Percentiles rank a stretch among this genome's conserved stretches.
Conservation (phyloP, 345 rosid species). For the Boechera retrofracta region DNA sequence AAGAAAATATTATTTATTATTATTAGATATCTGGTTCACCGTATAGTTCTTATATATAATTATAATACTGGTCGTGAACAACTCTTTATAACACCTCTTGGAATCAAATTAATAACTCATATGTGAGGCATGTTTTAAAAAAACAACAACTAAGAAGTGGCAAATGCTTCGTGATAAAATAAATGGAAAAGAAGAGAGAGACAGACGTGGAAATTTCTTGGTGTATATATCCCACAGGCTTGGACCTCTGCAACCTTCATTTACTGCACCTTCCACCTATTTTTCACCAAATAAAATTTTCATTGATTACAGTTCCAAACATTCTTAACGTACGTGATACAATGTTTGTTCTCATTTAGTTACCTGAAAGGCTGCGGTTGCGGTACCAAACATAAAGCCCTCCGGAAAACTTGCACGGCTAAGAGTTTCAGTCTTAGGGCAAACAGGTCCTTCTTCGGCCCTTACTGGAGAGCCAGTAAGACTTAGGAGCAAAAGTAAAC, state of each 20-base stretch:
- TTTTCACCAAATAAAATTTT: slow-evolving; percentile 19
- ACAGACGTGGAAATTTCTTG: slow-evolving; percentile 39
- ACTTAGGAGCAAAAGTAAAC: slow-evolving; percentile 30
- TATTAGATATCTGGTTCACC: no score
- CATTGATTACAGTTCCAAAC: neutral
- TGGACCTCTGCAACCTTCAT: slow-evolving; percentile 54
- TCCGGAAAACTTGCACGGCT: slow-evolving; percentile 48
- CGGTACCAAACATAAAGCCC: slow-evolving; percentile 49
- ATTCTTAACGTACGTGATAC: neutral
- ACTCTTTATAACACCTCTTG: neutral
- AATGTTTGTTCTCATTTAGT: neutral
- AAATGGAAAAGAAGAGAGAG: slow-evolving; percentile 14
- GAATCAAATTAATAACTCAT: neutral
- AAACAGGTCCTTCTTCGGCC: slow-evolving; percentile 41
- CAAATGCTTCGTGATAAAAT: neutral
- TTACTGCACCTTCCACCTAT: slow-evolving; percentile 53
- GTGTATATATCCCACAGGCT: slow-evolving; percentile 51
- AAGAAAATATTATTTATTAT: neutral
- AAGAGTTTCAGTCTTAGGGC: slow-evolving; percentile 41
- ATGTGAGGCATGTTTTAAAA: neutral
- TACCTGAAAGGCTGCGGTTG: slow-evolving; percentile 51
- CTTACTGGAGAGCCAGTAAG: slow-evolving; percentile 25
- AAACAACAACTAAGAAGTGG: neutral
- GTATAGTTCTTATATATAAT: neutral
- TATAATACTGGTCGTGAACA: neutral